phyloP scores from a whole-genome alignment of 805 yeast species.

The Candida peoriensis region DNA sequence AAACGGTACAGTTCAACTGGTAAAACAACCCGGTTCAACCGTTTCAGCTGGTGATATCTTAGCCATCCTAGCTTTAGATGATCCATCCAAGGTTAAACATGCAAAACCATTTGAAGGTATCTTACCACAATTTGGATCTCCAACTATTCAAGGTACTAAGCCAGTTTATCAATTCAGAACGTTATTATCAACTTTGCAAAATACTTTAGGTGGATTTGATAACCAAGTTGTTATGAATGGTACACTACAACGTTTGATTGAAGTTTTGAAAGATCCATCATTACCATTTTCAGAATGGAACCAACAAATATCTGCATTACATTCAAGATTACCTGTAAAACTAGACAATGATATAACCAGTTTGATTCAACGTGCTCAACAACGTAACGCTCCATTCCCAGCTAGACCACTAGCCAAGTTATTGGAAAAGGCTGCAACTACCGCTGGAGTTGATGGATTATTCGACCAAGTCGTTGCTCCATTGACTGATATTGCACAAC shows the following conservation, averaged over 20 bases:
- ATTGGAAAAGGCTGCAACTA: slow-evolving; percentile 54
- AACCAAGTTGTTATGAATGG: slow-evolving; percentile 91
- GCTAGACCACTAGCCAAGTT: slow-evolving; percentile 76
- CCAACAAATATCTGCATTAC: slow-evolving; percentile 81
- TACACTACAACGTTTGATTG: slow-evolving; percentile 68
- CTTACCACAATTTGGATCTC: slow-evolving; percentile 82
- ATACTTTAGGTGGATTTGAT: slow-evolving; percentile 87
- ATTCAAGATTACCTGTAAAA: slow-evolving; percentile 78
- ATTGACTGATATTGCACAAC: slow-evolving; percentile 59
- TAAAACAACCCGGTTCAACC: slow-evolving; percentile 98
- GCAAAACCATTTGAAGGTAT: slow-evolving; percentile 95
- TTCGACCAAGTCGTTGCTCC: slow-evolving; percentile 66
- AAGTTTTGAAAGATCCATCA: slow-evolving; percentile 68
- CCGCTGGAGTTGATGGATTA: slow-evolving; percentile 46
- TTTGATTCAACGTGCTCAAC: slow-evolving; percentile 59
- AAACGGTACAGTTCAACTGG: slow-evolving; percentile 84
- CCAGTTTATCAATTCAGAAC: slow-evolving; percentile 70
- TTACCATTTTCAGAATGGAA: slow-evolving; percentile 94
- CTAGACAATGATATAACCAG: slow-evolving; percentile 64
- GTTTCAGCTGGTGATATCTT: slow-evolving; percentile 94
- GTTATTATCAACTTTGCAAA: slow-evolving; percentile 55
- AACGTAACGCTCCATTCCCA: slow-evolving; percentile 84
- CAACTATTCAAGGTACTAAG: slow-evolving; percentile 77
- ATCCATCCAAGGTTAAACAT: slow-evolving; percentile 95
- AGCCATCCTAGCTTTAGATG: slow-evolving; percentile 91